Base-by-base conservation (phyloP, 2,329 filamentous ascomycete genomes). In the Fusarium drepaniforme region DNA sequence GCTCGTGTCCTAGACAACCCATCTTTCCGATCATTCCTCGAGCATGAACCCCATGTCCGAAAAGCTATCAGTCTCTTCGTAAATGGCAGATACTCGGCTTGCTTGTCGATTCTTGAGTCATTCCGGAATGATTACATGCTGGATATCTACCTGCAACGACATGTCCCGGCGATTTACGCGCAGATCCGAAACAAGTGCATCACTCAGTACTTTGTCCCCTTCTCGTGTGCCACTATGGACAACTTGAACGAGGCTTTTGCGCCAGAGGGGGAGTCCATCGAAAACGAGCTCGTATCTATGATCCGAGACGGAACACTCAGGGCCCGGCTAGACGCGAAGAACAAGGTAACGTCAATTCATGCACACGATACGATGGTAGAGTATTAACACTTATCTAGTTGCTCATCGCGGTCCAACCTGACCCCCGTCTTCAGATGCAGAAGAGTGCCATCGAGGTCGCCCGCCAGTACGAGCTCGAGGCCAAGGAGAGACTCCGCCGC, bases 1-100 rank as follows among this genome's bases (percentile, higher is more conserved):
- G 85, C 84, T 8, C 87, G 88, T 8, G 95, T 98, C 3, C 89
- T 99, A 1, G 94, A 97, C 42, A 97, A 95, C 80, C 86, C 86
- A 38, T 87, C 88, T 13, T 99, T 99, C 85, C 93, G 97, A 63
- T 91, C 90, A 56, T 98, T 97, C 81, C 89, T 99, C 16, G 97
- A 98, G 82, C 89, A 97, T 1, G 97, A 98, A 83, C 95, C 96
- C 5, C 96, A 98, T 79, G 93, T 99, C 72, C 94, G 97, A 74
- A 96, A 96, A 68, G 96, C 97, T 15, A 93, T 99, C 77, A 91
- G 90, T 9, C 92, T 94, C 81, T 99, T 98, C 85, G 94, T 96
- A 77, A 95, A 93, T 76, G 95, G 94, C 71, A 94, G 97, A 78
- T 99, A 98, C 83, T 93, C 94, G 12, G 90, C 90, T 51, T 98